These are phyloP conservation scores for Meyerozyma athensensis DNA, from an alignment of 1,139 yeast species.

Conservation along the genomic window DNA sequence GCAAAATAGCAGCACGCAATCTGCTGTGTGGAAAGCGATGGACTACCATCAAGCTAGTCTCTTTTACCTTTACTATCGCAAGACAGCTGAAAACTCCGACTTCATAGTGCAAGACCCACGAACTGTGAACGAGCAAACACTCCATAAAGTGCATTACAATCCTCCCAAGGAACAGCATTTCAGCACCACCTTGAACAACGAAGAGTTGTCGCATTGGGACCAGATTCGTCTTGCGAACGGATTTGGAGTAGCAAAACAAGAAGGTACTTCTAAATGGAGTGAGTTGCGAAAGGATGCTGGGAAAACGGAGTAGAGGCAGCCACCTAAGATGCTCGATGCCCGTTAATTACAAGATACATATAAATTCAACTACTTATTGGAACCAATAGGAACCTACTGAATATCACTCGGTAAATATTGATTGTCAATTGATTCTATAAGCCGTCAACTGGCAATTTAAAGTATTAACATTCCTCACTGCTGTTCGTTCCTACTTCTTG, in stretches of 20 bases:
- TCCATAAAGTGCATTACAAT: constrained; percentile 26
- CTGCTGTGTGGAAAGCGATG: constrained; percentile 35
- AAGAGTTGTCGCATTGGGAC: constrained; percentile 25
- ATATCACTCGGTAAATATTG: no score
- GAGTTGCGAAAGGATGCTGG: background rate
- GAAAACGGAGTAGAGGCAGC: no score
- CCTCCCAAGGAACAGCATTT: constrained; percentile 15
- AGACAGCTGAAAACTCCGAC: constrained; percentile 31
- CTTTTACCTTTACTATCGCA: constrained; percentile 32
- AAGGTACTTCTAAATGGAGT: constrained; percentile 1
- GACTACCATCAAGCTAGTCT: constrained; percentile 34
- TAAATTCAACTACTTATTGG: no score
- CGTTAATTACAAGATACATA: no score
- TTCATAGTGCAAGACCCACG: constrained; percentile 37
- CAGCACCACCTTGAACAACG: constrained; percentile 7
- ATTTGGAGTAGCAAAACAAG: constrained; percentile 9
- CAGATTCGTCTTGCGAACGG: constrained; percentile 29
- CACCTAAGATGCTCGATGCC: no score
- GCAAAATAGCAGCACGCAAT: constrained; percentile 14
- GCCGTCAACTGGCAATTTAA: no score
- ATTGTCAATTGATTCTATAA: no score
- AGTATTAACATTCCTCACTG: background rate
- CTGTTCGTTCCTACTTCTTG: background rate
- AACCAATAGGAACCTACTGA: no score
- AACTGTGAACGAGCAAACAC: constrained; percentile 18